phyloP scores from a whole-genome alignment of 1,284 basidiomycete species.

The Malassezia vespertilionis region DNA sequence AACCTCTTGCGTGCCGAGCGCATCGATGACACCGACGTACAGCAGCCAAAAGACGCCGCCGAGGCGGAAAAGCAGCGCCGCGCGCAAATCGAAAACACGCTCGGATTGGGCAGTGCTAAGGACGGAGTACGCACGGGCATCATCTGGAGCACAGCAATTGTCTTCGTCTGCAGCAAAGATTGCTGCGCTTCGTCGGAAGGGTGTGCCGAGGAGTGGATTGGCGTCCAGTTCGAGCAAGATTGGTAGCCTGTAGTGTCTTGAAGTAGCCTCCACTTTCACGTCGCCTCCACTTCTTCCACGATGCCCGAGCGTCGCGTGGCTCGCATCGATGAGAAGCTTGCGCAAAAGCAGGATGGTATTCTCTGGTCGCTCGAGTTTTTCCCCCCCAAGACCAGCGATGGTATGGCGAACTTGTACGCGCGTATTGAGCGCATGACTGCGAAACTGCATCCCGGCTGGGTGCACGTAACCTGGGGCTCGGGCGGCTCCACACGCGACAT shows the following conservation, averaged over 20 bases:
- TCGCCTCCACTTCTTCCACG: neutral
- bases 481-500: slow-evolving; percentile 84
- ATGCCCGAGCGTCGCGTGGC: neutral
- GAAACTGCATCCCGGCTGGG: slow-evolving; percentile 52
- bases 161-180: slow-evolving; percentile 39
- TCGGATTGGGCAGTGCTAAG: slow-evolving; percentile 18
- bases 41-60: neutral
- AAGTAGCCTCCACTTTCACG: neutral
- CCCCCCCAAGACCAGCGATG: slow-evolving; percentile 79
- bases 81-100: slow-evolving; percentile 28
- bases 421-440: slow-evolving; percentile 54
- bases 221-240: slow-evolving; percentile 18
- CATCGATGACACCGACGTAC: slow-evolving; percentile 13
- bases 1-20: slow-evolving; percentile 28
- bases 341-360: slow-evolving; percentile 15
- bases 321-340: slow-evolving; percentile 14
- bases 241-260: neutral
- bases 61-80: slow-evolving; percentile 21
- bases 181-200: slow-evolving; percentile 23
- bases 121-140: slow-evolving; percentile 23
- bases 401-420: slow-evolving; percentile 57
- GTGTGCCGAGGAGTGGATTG: slow-evolving; percentile 31
- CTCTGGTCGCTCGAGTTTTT: slow-evolving; percentile 76
- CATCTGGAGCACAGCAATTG: slow-evolving; percentile 37
- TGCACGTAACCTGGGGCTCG: slow-evolving; percentile 85